These are phyloP conservation scores for Cardamine resedifolia DNA, from an alignment of 345 rosid species.

Conservation along the genomic window DNA sequence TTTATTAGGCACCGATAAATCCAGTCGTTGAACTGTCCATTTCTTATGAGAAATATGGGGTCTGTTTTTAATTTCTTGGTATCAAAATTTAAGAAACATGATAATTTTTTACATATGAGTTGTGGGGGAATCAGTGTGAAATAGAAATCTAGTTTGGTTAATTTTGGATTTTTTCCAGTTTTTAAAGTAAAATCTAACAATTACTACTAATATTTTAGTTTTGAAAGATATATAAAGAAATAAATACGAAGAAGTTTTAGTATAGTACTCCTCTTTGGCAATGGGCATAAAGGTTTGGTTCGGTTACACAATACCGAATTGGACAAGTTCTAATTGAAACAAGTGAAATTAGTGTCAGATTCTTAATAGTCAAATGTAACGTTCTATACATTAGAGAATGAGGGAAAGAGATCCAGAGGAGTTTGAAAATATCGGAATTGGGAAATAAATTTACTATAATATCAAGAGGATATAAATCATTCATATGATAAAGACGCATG, in stretches of 20 bases:
- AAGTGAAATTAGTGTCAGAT: not conserved
- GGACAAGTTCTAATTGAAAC: not conserved
- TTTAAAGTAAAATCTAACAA: not conserved
- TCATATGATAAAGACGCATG: constrained; percentile 29
- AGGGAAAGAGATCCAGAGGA: not conserved
- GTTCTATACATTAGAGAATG: not conserved
- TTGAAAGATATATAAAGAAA: too few relatives aligned
- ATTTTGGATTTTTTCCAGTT: too few relatives aligned
- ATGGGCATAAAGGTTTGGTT: not conserved
- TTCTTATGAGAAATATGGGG: not conserved
- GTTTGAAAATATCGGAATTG: not conserved
- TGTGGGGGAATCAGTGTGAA: not conserved
- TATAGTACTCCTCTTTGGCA: not conserved
- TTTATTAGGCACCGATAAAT: constrained; percentile 5
- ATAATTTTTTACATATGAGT: too few relatives aligned
- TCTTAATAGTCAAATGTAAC: not conserved
- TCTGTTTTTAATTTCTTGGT: not conserved
- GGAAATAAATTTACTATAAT: not conserved
- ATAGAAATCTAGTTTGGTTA: not conserved
- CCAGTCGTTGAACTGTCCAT: not conserved
- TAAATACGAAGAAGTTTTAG: not conserved
- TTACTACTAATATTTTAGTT: not conserved
- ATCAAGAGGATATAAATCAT: not conserved
- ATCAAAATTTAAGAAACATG: not conserved
- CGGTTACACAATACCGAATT: not conserved